A percentile compares a stretch with the other conserved stretches of the same genome.
Evolutionary conservation across 345 rosid species (phyloP).

Genomic region (Reutealis trisperma): DNA sequence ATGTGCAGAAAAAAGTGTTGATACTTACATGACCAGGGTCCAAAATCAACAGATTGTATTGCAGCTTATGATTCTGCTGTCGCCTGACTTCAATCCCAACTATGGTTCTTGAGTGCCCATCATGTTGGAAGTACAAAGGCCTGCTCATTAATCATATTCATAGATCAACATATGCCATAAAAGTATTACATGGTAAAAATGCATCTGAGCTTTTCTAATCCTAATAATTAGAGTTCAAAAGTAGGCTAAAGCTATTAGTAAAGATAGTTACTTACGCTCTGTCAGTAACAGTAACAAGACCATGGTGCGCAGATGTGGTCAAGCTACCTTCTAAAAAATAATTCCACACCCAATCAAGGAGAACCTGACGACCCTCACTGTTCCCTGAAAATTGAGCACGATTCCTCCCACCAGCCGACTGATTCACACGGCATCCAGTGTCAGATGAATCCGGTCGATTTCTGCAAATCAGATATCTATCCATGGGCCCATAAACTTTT

Average conservation of each 20-base stretch:
- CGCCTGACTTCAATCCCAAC: conserved; percentile 67
- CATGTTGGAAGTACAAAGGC: conserved; percentile 86
- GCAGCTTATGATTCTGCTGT: conserved; percentile 43
- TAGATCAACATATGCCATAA: neutral
- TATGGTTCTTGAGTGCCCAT: conserved; percentile 80
- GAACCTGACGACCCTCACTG: conserved; percentile 42
- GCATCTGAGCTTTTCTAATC: neutral
- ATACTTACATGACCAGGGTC: conserved; percentile 73
- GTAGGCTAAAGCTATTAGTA: neutral
- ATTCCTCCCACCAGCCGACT: conserved; percentile 9
- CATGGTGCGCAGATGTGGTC: conserved; percentile 23
- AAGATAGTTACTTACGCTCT: conserved; percentile 47
- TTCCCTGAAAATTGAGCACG: conserved; percentile 25
- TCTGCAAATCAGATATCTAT: conserved; percentile 43
- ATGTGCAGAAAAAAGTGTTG: neutral
- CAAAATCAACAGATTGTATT: conserved; percentile 59
- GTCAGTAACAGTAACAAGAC: conserved; percentile 42
- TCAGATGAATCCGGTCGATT: conserved; percentile 9
- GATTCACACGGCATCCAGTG: conserved; percentile 7
- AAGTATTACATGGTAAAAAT: conserved; percentile 7
- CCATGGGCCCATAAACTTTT: conserved; percentile 65
- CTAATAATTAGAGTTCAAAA: neutral
- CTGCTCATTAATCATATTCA: conserved; percentile 36
- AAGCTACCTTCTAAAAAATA: conserved; percentile 57
- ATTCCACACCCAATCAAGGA: conserved; percentile 81